Conservation (phyloP, 73 alveolate species). For the Paramecium pentaurelia region DNA sequence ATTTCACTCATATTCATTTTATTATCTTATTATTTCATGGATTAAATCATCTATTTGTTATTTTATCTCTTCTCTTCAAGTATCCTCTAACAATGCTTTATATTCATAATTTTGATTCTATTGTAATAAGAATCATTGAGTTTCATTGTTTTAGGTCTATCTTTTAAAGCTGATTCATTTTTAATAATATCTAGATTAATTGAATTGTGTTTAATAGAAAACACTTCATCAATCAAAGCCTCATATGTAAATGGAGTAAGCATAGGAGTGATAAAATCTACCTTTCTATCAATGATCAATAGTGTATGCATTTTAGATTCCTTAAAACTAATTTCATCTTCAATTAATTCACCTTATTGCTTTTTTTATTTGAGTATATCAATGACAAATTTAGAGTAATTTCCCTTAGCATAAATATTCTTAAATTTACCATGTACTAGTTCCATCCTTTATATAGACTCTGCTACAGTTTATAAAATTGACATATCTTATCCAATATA, state of each 20-base stretch:
- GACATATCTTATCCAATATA: background rate
- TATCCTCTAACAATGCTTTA: background rate
- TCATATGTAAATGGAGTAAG: conserved; percentile 69
- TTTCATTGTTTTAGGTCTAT: conserved; percentile 11
- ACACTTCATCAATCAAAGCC: conserved; percentile 63
- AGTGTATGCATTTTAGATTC: background rate
- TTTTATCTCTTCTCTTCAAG: background rate
- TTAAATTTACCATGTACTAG: conserved; percentile 24
- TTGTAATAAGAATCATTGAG: background rate
- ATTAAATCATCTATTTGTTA: background rate
- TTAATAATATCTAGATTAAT: background rate
- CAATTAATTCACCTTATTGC: background rate
- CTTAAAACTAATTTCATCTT: background rate
- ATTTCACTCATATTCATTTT: background rate
- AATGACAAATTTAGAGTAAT: background rate
- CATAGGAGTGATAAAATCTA: conserved; percentile 66
- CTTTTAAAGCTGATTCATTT: background rate
- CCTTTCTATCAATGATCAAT: conserved; percentile 56
- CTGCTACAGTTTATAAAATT: background rate
- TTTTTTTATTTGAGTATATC: conserved; percentile 9
- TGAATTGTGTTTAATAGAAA: conserved; percentile 40
- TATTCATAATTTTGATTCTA: background rate
- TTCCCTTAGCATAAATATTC: conserved; percentile 1
- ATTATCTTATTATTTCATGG: background rate
- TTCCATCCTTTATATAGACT: conserved; percentile 2